These are phyloP conservation scores for Colletotrichum nymphaeae DNA, from an alignment of 2,329 filamentous ascomycete genomes.

Conservation along the genomic window DNA sequence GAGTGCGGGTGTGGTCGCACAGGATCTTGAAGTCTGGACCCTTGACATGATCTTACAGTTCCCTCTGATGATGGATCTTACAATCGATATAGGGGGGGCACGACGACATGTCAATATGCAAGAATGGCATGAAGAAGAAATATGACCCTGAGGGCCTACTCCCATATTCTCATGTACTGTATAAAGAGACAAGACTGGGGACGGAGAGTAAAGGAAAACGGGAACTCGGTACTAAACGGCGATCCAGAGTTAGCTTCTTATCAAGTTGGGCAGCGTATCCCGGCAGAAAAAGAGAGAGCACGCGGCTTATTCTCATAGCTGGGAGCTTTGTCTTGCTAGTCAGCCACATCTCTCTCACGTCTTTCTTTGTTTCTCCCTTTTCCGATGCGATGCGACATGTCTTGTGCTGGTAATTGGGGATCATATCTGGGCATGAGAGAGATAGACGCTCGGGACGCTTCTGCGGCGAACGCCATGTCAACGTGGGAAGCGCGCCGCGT, in stretches of 20 bases:
- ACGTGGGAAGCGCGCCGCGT: background rate
- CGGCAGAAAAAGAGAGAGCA: background rate
- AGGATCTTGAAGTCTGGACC: background rate
- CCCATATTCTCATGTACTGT: background rate
- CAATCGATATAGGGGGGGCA: background rate
- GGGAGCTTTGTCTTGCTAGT: background rate
- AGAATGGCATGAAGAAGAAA: constrained; percentile 15
- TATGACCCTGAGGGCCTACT: background rate
- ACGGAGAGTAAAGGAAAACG: background rate
- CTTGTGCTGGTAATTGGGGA: background rate
- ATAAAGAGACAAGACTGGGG: background rate
- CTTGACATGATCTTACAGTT: background rate
- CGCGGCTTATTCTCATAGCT: background rate
- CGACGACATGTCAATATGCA: constrained; percentile 6
- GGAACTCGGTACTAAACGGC: background rate
- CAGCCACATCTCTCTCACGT: background rate
- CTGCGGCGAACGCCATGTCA: background rate
- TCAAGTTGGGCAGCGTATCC: background rate
- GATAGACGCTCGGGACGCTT: background rate
- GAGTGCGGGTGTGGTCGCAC: constrained; percentile 1
- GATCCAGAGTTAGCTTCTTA: constrained; percentile 3
- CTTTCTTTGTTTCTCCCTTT: background rate
- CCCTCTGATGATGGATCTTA: background rate
- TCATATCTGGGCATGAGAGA: background rate
- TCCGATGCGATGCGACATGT: background rate